Conservation (phyloP, 2,329 filamentous ascomycete genomes). For the Trichoderma sp. region DNA sequence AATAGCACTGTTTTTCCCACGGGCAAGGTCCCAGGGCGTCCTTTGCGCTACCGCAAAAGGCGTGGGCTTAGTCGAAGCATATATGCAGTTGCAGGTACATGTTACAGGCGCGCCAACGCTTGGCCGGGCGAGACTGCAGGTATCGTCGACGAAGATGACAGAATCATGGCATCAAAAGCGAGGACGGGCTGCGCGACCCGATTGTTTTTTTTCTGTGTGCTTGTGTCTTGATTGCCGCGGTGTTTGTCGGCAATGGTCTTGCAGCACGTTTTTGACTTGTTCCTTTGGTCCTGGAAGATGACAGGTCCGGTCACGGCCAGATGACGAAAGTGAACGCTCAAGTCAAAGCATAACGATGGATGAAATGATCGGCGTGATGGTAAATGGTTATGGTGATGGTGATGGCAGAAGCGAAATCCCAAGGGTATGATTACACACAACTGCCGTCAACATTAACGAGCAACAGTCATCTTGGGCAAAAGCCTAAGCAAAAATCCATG, state of each 20-base stretch:
- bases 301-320: neutral
- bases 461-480: neutral
- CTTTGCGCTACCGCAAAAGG: neutral
- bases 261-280: neutral
- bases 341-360: neutral
- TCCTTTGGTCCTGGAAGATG: neutral
- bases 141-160: conserved; percentile 1
- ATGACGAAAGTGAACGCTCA: neutral
- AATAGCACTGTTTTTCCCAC: neutral
- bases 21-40: neutral
- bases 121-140: neutral
- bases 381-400: neutral
- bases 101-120: neutral
- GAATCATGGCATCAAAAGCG: conserved; percentile 1
- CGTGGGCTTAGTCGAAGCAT: conserved; percentile 6
- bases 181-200: neutral
- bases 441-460: neutral
- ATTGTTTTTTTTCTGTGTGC: neutral
- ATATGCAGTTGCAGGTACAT: neutral
- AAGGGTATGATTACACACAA: neutral
- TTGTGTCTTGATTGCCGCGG: neutral
- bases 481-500: neutral
- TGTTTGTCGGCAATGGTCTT: neutral
- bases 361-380: neutral
- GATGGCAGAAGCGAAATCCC: neutral